These are phyloP conservation scores for sweet orange (Citrus sinensis) DNA, from an alignment of 345 rosid species.

Conservation along the genomic window DNA sequence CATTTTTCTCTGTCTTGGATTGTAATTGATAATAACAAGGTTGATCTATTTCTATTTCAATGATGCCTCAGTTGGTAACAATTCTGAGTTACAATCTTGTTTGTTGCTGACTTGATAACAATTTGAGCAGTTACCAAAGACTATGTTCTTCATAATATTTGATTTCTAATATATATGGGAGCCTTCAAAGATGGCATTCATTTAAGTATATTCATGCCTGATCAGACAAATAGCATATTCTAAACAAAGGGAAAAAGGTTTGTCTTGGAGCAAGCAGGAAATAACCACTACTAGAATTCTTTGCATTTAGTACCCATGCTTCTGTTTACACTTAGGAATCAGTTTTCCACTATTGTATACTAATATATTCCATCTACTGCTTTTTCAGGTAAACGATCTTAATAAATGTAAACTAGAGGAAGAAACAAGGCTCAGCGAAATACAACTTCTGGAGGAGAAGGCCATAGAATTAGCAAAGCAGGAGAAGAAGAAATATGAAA, in stretches of 20 bases:
- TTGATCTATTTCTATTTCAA: not conserved
- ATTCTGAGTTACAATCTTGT: no score
- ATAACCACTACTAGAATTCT: not conserved
- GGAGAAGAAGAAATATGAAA: slow-evolving; percentile 58
- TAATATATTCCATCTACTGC: not conserved
- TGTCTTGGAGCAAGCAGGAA: not conserved
- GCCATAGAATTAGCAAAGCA: slow-evolving; percentile 48
- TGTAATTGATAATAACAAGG: not conserved
- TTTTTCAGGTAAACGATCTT: slow-evolving; percentile 44
- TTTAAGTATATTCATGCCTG: not conserved
- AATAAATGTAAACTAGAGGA: slow-evolving; percentile 48
- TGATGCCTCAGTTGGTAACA: not conserved
- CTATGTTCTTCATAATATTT: not conserved
- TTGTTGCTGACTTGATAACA: not conserved
- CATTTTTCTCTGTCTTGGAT: not conserved
- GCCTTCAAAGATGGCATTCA: not conserved
- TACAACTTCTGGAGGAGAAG: slow-evolving; percentile 49
- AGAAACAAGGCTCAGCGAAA: slow-evolving; percentile 51
- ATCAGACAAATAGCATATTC: not conserved
- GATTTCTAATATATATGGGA: not conserved
- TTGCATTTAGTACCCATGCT: not conserved
- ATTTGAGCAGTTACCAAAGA: not conserved
- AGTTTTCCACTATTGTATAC: not conserved
- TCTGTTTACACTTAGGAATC: not conserved
- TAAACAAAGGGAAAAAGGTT: not conserved